These are phyloP conservation scores for Metschnikowia orientalis DNA, from an alignment of 805 yeast genomes.

Conservation along the genomic window DNA sequence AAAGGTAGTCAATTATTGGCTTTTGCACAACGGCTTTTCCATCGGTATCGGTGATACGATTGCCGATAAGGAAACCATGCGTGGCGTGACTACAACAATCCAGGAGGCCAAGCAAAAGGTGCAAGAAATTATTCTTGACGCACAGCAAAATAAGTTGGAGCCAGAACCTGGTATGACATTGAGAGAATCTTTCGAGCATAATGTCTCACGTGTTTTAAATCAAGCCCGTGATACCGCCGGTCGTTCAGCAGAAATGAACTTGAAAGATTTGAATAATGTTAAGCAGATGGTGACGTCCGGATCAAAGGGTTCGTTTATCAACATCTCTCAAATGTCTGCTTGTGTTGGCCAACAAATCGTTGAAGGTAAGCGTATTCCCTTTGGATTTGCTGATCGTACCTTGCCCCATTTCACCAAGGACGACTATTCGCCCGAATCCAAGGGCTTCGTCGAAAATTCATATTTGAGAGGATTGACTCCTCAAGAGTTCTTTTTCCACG, in stretches of 20 bases:
- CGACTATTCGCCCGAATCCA: constrained; percentile 97
- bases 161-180: constrained; percentile 99
- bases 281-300: constrained; percentile 99
- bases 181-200: constrained; percentile 97
- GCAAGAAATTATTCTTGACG: constrained; percentile 87
- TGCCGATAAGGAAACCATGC: constrained; percentile 96
- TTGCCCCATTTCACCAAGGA: constrained; percentile 98
- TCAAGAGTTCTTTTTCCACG: constrained; percentile 96
- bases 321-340: constrained; percentile 98
- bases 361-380: constrained; percentile 98
- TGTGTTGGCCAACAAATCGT: constrained; percentile 99
- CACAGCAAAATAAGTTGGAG: constrained; percentile 80
- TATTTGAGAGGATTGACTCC: constrained; percentile 92
- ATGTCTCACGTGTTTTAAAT: constrained; percentile 89
- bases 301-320: constrained; percentile 97
- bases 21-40: constrained; percentile 93
- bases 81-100: constrained; percentile 86
- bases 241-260: constrained; percentile 94
- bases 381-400: constrained; percentile 93
- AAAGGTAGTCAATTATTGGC: constrained; percentile 94
- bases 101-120: constrained; percentile 91
- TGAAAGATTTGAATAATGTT: constrained; percentile 91
- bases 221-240: constrained; percentile 99
- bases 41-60: constrained; percentile 99
- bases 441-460: constrained; percentile 95